These are phyloP conservation scores for Mayamaea pseudoterrestris DNA, from an alignment of 108 stramenopile species.

Conservation along the genomic window DNA sequence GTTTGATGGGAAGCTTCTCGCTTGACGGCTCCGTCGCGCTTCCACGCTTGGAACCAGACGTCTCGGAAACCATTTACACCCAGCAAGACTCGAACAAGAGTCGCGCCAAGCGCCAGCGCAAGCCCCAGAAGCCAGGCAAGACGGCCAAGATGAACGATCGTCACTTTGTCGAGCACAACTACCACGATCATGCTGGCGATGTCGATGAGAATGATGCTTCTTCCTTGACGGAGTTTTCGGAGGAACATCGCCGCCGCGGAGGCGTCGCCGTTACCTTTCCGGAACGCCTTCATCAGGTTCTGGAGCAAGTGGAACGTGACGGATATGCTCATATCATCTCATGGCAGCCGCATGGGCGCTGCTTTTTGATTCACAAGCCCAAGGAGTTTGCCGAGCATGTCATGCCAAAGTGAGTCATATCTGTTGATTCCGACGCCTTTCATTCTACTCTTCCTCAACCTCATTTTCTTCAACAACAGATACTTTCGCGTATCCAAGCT, in stretches of 20 bases:
- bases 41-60: background rate
- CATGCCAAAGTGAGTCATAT: slow-evolving; percentile 68
- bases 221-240: background rate
- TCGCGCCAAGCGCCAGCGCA: slow-evolving; percentile 39
- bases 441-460: background rate
- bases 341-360: slow-evolving; percentile 71
- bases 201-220: slow-evolving; percentile 15
- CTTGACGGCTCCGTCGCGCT: background rate
- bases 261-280: slow-evolving; percentile 58
- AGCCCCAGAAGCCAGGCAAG: slow-evolving; percentile 65
- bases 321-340: slow-evolving; percentile 44
- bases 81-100: slow-evolving; percentile 7
- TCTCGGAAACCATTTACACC: background rate
- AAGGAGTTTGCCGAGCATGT: slow-evolving; percentile 48
- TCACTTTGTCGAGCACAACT: slow-evolving; percentile 65
- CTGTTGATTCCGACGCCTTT: slow-evolving; percentile 26
- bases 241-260: slow-evolving; percentile 23
- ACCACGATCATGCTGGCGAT: slow-evolving; percentile 49
- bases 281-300: slow-evolving; percentile 49
- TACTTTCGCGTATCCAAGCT: slow-evolving; percentile 41
- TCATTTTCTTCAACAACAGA: no score
- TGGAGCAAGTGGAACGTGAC: slow-evolving; percentile 43
- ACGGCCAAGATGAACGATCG: slow-evolving; percentile 56
- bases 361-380: slow-evolving; percentile 65
- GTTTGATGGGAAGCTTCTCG: slow-evolving; percentile 15